Base-by-base conservation (phyloP, 108 stramenopile genomes). In the Hondaea fermentalgiana region DNA sequence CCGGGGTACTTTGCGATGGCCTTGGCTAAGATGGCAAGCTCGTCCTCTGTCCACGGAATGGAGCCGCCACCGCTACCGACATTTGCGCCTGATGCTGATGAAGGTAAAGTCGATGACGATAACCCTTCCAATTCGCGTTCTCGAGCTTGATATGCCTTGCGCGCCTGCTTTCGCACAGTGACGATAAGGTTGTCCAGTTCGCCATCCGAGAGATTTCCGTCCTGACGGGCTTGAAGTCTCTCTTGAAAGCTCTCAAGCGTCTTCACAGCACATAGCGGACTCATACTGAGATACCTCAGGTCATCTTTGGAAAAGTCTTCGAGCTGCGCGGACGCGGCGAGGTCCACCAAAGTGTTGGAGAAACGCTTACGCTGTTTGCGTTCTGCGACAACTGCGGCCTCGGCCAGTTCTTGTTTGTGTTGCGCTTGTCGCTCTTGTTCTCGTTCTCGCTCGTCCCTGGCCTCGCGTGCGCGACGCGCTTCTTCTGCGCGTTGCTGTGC, bases 1-100 rank as follows among this genome's bases (percentile, higher is more conserved):
- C 96, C 93, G 51, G 97, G 97, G 93, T 95, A 98, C 89, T 97
- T 96, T 89, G 95, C 96, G 44, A 97, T 91, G 10, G 95, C 98
- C 92, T 99, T 99, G 69, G 97, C 95, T 72, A 99, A 92, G 0
- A 95, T 93, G 6, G 95, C 90, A 55, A 98, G 87, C 91, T 98
- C 99, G n/a, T 97, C 95, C 72, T 96, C 95, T 21, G 96, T 92
- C 96, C 98, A 99, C n/a, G 95, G 94, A 3, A 23, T 59, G 42
- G 64, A 8, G 55, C 16, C 4, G 55, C 55, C 55, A 57, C 55
- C 16, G 55, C 55, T 57, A 8, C 55, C 55, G 14, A 16, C 55
- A 16, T 57, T 16, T 57, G 14, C 55, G 25, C 25, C 25, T 69
- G 64, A 42, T 69, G 17, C 3, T 2, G 25, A 42, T 23, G 35